Base-by-base conservation (phyloP, 352 stramenopile genomes). In the Paralagenidium karlingii region DNA sequence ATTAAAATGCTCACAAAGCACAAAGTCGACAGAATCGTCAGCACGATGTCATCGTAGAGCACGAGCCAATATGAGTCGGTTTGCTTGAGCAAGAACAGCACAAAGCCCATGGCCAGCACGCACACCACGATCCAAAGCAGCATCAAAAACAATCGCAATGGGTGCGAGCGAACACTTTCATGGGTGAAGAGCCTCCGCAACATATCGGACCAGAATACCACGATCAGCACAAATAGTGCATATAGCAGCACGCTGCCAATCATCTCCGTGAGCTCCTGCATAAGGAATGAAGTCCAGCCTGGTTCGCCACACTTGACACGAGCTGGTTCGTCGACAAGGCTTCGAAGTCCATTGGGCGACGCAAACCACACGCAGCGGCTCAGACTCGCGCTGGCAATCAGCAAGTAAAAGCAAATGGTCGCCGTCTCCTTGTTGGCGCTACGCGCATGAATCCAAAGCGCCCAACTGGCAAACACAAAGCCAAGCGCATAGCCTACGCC, bases 161-260 rank as follows among this genome's bases (percentile, higher is more conserved):
- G 91, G 38, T 87, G 67, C 20, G 70, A 82, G 12, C 65, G 58
- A 33, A 85, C 61, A 39, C 55, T 68, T 37, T 76, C 66, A 38
- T 88, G 71, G 12, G 74, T 80, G 51, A 83, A 85, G 13, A 83
- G 63, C 8, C 94, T 92, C 37, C 96, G 95, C 24, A 98, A 63
- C 73, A 98, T 96, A 58, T 98, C 89, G 5, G 94, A 88, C 94
- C 94, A 98, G 64, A 97, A 98, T 18, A 98, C 90, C 31, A 97
- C 66, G 59, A 98, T 97, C 13, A 98, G 75, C 47, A 98, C 94
- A 49, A 98, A 98, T 53, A 98, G 95, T 41, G 79, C 91, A 63
- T 97, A 98, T 21, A 98, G 66, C n/a, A 92, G 66, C 34, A 97
- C 73, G 15, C 83, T 96, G 30, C 94, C 94, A 6, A 93, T 41